Evolutionary conservation across 2,329 filamentous ascomycete species (phyloP), one percentile per base, ranked within the genome.

Genomic region (Pseudocercospora crystallina): DNA sequence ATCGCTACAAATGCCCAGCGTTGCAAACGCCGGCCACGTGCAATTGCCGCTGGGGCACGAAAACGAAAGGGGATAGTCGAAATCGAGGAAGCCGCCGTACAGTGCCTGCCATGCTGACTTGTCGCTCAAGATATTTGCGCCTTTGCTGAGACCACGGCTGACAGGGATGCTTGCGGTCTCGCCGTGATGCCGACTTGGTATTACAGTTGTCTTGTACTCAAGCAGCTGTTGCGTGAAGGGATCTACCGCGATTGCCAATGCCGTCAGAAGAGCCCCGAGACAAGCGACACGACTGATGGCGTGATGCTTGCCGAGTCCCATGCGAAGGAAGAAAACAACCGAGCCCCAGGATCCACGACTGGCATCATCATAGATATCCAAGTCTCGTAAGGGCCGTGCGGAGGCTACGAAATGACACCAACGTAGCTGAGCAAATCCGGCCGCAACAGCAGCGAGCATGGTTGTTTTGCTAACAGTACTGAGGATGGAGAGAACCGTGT

Each of bases 201-300:
- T 15, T 43, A 12, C 20, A 31, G 13, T 43, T 29, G 8, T 15
- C 40, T n/a, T n/a, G 12, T 43, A 43, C 12, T 29, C 32, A 14
- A 43, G 40, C n/a, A 43, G 29, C 12, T 43, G 40, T 15, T 43
- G 40, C 8, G 40, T 31, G 20, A 43, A 43, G 15, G 40, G 40
- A 10, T 43, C 40, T 15, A 43, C 40, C 12, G 40, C 40, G 40
- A 43, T 29, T 11, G 40, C 40, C 12, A 43, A 31, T 10, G 34
- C 20, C 9, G 29, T 43, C n/a, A 43, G 30, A 15, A 43, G 15
- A 31, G 40, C 40, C 13, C 40, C 40, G 4, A 43, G 13, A 11
- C 29, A 43, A 11, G 40, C 40, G 17, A 15, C 40, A 32, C 32
- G n/a, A n/a, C n/a, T n/a, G n/a, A n/a, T n/a, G n/a, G n/a, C n/a